phyloP scores from a whole-genome alignment of 1,284 basidiomycete species.

The Ustilago cynodontis region DNA sequence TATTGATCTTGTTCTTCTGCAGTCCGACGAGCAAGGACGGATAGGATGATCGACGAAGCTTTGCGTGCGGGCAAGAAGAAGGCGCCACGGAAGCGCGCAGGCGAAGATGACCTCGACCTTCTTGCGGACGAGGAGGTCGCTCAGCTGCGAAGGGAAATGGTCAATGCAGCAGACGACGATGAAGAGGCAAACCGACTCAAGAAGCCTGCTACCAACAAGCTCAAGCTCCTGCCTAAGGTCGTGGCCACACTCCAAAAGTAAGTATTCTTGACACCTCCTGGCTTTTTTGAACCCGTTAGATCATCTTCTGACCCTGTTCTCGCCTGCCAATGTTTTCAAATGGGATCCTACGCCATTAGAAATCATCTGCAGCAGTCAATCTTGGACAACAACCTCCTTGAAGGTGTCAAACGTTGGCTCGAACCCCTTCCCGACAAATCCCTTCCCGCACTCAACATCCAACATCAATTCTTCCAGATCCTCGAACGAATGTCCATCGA shows the following conservation, averaged over 20 bases:
- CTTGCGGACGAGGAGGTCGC: constrained; percentile 93
- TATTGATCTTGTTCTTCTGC: not conserved
- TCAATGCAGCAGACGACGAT: constrained; percentile 86
- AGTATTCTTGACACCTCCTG: not conserved
- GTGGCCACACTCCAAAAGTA: constrained; percentile 92
- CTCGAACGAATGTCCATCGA: constrained; percentile 88
- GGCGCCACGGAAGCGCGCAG: constrained; percentile 51
- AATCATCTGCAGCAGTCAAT: constrained; percentile 89
- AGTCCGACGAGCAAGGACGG: constrained; percentile 41
- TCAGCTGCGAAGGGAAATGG: constrained; percentile 85
- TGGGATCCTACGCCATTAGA: too few species aligned
- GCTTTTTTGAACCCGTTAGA: not conserved
- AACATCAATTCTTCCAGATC: constrained; percentile 88
- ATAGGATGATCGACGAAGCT: constrained; percentile 53
- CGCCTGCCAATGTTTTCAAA: too few species aligned
- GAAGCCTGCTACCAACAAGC: constrained; percentile 86
- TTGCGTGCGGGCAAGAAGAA: constrained; percentile 50
- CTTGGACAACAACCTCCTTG: constrained; percentile 92
- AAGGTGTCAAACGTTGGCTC: constrained; percentile 90
- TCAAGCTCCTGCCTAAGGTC: constrained; percentile 85
- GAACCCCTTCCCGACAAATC: constrained; percentile 93
- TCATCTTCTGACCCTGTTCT: not conserved
- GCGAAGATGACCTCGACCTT: constrained; percentile 76
- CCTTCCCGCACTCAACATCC: constrained; percentile 94
- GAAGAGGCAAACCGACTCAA: constrained; percentile 83